Percentiles rank a stretch among this genome's conserved stretches.
Evolutionary conservation across 805 yeast genomes (phyloP).

Genomic region (Sungouiella thailandica): DNA sequence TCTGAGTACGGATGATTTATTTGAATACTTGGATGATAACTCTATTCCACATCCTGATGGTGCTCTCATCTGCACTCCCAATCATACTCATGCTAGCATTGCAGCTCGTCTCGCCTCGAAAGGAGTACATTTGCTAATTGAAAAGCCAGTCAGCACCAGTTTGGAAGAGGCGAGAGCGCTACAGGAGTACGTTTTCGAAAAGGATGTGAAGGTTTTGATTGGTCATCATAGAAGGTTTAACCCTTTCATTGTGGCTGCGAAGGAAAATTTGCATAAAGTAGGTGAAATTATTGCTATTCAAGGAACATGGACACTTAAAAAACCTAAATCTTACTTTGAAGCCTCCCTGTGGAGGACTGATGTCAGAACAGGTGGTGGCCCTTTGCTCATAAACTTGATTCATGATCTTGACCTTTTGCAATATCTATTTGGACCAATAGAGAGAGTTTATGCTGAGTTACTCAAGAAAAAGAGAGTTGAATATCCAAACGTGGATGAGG

Average conservation of each 20-base stretch:
- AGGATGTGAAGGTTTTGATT: constrained; percentile 25
- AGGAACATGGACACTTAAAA: constrained; percentile 35
- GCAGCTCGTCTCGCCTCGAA: constrained; percentile 26
- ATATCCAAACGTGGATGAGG: constrained; percentile 34
- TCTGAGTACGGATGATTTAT: constrained; percentile 21
- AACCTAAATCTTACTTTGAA: constrained; percentile 30
- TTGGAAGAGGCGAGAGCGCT: constrained; percentile 29
- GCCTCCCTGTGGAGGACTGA: constrained; percentile 31
- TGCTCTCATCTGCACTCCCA: constrained; percentile 38
- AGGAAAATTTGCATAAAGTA: constrained; percentile 21
- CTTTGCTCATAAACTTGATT: constrained; percentile 32
- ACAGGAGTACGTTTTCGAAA: constrained; percentile 17
- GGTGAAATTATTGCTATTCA: constrained; percentile 34
- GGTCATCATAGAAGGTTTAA: constrained; percentile 40
- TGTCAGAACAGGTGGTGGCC: constrained; percentile 29
- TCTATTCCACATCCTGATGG: constrained; percentile 26
- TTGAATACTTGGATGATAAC: constrained; percentile 18
- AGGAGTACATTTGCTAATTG: constrained; percentile 32
- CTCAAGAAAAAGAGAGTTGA: constrained; percentile 24
- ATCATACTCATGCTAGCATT: constrained; percentile 31
- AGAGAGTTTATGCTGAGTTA: constrained; percentile 33
- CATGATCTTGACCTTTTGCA: constrained; percentile 37
- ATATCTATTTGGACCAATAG: constrained; percentile 35
- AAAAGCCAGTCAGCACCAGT: constrained; percentile 31
- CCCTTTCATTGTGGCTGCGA: constrained; percentile 33